Conservation (phyloP, 2,329 filamentous ascomycete genomes). For the Pseudogymnoascus verrucosus region DNA sequence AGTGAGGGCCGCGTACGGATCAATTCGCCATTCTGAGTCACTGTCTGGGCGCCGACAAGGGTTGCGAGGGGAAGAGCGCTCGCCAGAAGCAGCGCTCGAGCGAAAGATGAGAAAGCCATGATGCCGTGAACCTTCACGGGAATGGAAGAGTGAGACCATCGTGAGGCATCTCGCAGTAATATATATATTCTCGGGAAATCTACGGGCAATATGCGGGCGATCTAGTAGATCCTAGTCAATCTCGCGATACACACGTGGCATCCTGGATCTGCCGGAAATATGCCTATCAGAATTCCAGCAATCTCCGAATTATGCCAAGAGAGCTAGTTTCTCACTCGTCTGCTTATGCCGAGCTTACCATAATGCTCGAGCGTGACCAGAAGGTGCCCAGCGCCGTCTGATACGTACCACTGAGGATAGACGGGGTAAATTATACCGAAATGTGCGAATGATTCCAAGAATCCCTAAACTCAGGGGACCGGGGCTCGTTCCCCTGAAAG, state of each 20-base stretch:
- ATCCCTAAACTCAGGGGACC: background rate
- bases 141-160: background rate
- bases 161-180: background rate
- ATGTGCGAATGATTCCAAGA: background rate
- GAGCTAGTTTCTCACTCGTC: background rate
- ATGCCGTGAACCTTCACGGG: background rate
- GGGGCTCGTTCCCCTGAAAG: background rate
- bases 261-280: background rate
- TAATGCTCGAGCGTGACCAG: background rate
- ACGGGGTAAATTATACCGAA: background rate
- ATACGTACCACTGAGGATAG: background rate
- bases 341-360: background rate
- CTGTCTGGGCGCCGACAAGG: background rate
- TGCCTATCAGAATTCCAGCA: background rate
- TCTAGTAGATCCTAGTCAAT: background rate
- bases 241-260: background rate
- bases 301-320: background rate
- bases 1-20: background rate
- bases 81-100: conserved; percentile 1
- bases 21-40: background rate
- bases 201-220: background rate
- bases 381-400: background rate
- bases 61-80: background rate
- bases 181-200: background rate
- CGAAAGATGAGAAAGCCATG: background rate